Conservation (phyloP, 768 basidiomycete genomes). For the Suillus alpinus region DNA sequence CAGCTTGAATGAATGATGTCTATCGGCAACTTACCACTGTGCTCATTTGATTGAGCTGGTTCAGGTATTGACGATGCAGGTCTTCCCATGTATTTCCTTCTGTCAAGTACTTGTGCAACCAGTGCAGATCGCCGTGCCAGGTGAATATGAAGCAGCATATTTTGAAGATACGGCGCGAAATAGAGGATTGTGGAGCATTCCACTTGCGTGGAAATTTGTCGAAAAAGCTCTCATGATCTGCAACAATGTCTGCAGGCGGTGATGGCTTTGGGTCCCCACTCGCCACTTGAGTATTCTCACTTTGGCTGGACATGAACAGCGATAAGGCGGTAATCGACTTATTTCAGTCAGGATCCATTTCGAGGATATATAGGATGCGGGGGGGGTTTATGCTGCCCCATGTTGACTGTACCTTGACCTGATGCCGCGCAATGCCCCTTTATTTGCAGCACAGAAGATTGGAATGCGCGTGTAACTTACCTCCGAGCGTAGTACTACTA, state of each 20-base stretch:
- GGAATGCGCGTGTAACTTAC: not conserved
- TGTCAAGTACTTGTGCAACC: not conserved
- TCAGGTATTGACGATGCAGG: not conserved
- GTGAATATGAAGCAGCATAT: not conserved
- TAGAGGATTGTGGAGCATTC: not conserved
- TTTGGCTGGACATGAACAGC: not conserved
- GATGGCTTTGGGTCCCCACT: not conserved
- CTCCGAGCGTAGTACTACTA: too few relatives aligned
- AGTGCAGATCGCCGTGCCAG: not conserved
- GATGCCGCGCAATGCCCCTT: not conserved
- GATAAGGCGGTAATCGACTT: not conserved
- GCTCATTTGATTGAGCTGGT: not conserved
- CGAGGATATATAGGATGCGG: not conserved
- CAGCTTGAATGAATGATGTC: not conserved
- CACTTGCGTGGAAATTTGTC: not conserved
- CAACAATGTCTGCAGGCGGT: too few relatives aligned
- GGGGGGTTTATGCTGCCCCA: not conserved
- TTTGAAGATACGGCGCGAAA: not conserved
- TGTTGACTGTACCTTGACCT: not conserved
- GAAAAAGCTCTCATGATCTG: too few relatives aligned
- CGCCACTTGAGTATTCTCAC: not conserved
- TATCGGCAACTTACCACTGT: not conserved
- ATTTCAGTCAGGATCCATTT: not conserved
- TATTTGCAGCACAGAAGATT: not conserved
- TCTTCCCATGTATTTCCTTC: not conserved